Evolutionary conservation across 352 stramenopile genomes (phyloP).

Genomic region (Phytopythium chamaehyphon): DNA sequence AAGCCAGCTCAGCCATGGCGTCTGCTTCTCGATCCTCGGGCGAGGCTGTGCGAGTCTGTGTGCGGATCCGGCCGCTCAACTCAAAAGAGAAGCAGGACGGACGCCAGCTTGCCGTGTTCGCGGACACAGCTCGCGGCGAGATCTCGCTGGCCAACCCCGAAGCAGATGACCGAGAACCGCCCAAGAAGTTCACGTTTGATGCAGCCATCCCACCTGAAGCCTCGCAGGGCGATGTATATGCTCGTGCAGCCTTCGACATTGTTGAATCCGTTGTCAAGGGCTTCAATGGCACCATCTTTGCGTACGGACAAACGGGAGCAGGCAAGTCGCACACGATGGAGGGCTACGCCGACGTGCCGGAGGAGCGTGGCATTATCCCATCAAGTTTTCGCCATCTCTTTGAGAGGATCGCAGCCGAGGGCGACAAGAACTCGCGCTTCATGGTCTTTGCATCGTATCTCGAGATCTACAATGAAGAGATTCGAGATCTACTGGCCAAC

Average conservation of each 20-base stretch:
- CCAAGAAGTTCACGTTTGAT: constrained; percentile 96
- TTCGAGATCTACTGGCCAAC: constrained; percentile 90
- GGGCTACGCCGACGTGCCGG: constrained; percentile 82
- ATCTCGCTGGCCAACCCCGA: constrained; percentile 88
- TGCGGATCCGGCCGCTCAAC: constrained; percentile 91
- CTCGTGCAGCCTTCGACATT: constrained; percentile 85
- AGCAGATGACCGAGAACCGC: constrained; percentile 62
- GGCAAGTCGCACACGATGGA: constrained; percentile 92
- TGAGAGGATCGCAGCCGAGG: constrained; percentile 82
- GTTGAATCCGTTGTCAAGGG: constrained; percentile 92
- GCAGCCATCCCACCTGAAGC: constrained; percentile 84
- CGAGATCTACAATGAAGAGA: constrained; percentile 99
- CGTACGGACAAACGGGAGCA: constrained; percentile 90
- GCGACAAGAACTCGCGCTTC: constrained; percentile 85
- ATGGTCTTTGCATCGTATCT: constrained; percentile 94
- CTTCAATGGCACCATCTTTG: constrained; percentile 97
- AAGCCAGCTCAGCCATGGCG: neutral
- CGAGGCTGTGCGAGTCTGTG: constrained; percentile 92
- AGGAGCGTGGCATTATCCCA: constrained; percentile 94
- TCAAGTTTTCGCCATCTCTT: constrained; percentile 97
- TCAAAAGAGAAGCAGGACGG: constrained; percentile 91
- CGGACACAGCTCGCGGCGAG: constrained; percentile 67
- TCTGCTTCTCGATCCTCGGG: constrained; percentile 5
- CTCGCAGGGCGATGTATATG: constrained; percentile 90
- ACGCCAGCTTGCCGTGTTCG: constrained; percentile 73